These are phyloP conservation scores for Sporothrix brunneoviolacea DNA, from an alignment of 2,329 filamentous ascomycete genomes.

Conservation along the genomic window DNA sequence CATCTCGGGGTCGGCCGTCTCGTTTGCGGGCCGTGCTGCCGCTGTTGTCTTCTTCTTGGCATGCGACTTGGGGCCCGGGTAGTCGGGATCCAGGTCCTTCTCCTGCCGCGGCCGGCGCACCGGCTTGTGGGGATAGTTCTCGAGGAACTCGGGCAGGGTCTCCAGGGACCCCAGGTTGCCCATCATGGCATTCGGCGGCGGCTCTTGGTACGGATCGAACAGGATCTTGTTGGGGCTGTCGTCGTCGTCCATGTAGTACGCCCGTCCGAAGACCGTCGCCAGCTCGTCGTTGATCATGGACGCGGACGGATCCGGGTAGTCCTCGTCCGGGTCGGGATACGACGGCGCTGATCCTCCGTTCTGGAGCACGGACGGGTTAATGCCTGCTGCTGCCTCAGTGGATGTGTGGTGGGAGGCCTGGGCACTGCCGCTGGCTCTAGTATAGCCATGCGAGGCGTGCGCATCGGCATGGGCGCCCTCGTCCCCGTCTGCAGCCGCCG, in stretches of 20 bases:
- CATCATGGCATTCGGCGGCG: conserved; percentile 37
- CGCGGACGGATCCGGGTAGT: conserved; percentile 26
- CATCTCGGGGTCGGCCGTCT: conserved; percentile 29
- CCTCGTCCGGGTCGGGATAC: conserved; percentile 5
- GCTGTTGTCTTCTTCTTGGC: conserved; percentile 37
- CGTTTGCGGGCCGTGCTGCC: conserved; percentile 23
- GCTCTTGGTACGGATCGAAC: conserved; percentile 52
- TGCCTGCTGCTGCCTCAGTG: neutral
- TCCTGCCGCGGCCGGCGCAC: conserved; percentile 48
- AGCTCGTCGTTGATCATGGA: neutral
- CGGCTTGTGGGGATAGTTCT: conserved; percentile 46
- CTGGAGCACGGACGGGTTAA: conserved; percentile 23
- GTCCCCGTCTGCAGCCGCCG: neutral
- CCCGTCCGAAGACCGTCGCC: conserved; percentile 44
- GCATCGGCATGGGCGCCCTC: too few relatives aligned
- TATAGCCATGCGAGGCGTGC: too few relatives aligned
- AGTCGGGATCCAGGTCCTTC: conserved; percentile 50
- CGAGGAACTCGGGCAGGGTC: conserved; percentile 47
- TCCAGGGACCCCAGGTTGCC: conserved; percentile 34
- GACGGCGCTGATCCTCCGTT: neutral
- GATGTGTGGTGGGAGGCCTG: too few relatives aligned
- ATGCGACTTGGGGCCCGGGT: conserved; percentile 36
- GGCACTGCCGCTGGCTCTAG: too few relatives aligned
- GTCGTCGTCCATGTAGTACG: conserved; percentile 56
- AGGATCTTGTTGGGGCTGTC: conserved; percentile 51